These are phyloP conservation scores for Neospermospora avenae DNA, from an alignment of 2,329 filamentous ascomycete species.

Conservation along the genomic window DNA sequence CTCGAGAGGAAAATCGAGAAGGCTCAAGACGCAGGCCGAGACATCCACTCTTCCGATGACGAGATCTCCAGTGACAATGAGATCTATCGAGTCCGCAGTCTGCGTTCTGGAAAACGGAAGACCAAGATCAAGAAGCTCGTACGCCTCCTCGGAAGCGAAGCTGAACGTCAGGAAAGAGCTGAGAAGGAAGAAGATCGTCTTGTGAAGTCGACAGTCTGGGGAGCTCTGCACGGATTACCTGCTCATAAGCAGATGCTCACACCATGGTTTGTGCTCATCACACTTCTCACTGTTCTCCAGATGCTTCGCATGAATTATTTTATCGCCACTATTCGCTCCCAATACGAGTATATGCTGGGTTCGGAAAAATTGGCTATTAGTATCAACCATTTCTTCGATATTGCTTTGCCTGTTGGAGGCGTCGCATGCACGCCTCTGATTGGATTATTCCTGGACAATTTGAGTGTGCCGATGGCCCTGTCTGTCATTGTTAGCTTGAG, in stretches of 20 bases:
- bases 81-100: neutral
- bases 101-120: conserved; percentile 8
- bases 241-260: conserved; percentile 13
- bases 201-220: conserved; percentile 9
- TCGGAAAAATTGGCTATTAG: conserved; percentile 6
- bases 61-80: conserved; percentile 9
- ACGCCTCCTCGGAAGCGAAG: conserved; percentile 8
- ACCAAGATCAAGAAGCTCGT: conserved; percentile 7
- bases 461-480: conserved; percentile 6
- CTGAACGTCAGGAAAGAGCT: conserved; percentile 7
- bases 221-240: conserved; percentile 10
- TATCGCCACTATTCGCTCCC: conserved; percentile 11
- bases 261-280: conserved; percentile 15
- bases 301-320: conserved; percentile 16
- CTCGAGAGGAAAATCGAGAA: conserved; percentile 13
- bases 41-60: conserved; percentile 12
- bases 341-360: conserved; percentile 13
- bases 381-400: conserved; percentile 11
- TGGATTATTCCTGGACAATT: conserved; percentile 9
- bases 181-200: conserved; percentile 9
- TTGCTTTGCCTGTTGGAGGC: conserved; percentile 11
- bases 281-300: conserved; percentile 10
- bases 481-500: conserved; percentile 10
- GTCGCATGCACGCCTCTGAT: conserved; percentile 12
- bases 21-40: conserved; percentile 2